These are phyloP conservation scores for Fraxinus excelsior DNA, from an alignment of 257 asterid species.

Conservation along the genomic window DNA sequence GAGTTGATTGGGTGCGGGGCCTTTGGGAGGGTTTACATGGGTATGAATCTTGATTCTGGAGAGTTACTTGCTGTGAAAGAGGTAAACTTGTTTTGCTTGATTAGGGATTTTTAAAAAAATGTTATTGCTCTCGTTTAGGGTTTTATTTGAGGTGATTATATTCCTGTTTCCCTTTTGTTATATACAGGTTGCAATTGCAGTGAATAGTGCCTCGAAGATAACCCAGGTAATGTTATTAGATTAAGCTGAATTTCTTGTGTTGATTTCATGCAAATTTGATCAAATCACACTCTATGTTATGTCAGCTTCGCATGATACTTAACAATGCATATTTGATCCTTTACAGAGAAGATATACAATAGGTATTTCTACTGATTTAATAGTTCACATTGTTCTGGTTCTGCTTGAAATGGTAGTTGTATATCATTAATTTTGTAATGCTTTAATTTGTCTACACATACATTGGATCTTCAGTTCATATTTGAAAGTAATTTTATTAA, in stretches of 20 bases:
- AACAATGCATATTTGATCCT: not conserved
- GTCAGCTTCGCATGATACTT: not conserved
- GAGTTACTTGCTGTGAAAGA: conserved; percentile 72
- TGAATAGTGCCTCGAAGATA: conserved; percentile 63
- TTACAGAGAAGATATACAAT: not conserved
- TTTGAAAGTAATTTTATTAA: not conserved
- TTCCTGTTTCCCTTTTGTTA: conserved; percentile 4
- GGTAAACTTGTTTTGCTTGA: conserved; percentile 21
- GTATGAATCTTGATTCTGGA: conserved; percentile 83
- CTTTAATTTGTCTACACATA: not conserved
- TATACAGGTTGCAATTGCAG: conserved; percentile 66
- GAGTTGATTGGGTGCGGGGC: conserved; percentile 83
- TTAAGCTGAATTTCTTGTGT: conserved; percentile 21
- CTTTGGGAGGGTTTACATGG: conserved; percentile 76
- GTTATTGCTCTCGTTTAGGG: not conserved
- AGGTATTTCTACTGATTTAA: not conserved
- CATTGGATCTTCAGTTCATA: not conserved
- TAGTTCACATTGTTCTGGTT: not conserved
- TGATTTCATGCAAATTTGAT: conserved; percentile 7
- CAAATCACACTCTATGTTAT: not conserved
- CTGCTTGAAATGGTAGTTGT: not conserved
- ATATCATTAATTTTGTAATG: not conserved
- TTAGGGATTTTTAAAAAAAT: not conserved
- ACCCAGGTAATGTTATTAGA: conserved; percentile 57
- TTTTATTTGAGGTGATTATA: not conserved